Base-by-base conservation (phyloP, 2,329 filamentous ascomycete genomes). In the Periglandula ipomoeae region DNA sequence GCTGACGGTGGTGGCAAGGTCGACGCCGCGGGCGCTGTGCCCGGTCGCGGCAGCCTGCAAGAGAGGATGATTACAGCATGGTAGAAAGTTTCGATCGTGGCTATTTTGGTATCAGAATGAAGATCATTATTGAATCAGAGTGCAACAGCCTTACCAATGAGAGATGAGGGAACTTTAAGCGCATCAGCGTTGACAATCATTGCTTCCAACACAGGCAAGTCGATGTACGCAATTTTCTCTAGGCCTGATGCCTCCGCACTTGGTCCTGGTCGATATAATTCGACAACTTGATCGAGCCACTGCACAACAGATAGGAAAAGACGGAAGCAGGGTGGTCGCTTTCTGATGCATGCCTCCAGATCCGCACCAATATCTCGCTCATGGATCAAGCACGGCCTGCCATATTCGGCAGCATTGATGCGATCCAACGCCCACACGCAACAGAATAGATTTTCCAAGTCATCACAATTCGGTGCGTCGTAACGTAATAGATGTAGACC, bases 1-100 rank as follows among this genome's bases (percentile, higher is more conserved):
- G 71, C 75, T 30, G 67, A 73, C 22, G 69, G 71, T 13, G 63
- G 72, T 43, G 62, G 77, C 37, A 66, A 70, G 5, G 65, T 74
- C 23, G 63, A 67, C 30, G 66, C 70, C 38, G 65, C 68, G 1
- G 65, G 61, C 27, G 62, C 51, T 19, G 66, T 65, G 39, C 70
- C 63, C 10, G 66, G 66, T 10, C 70, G 61, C 3, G 73, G 67
- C 5, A 75, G 70, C n/a, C 80, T 72, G 44, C 77, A 82, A 0
- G 79, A 82, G 2, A 84, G 65, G 8, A 84, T 81, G 32, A 78
- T 75, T 6, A 84, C 75, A 3, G 79, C 78, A 55, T 84, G 79
- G 55, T 84, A 84, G 15, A 84, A 73, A 1, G 77, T 73, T 54
- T 84, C 80, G 6, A 84, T 70, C 0, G 80, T 82, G 7, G 72